A percentile compares a stretch with the other conserved stretches of the same genome.
Evolutionary conservation across 352 stramenopile genomes (phyloP).

Genomic region (Phytophthora idaei): DNA sequence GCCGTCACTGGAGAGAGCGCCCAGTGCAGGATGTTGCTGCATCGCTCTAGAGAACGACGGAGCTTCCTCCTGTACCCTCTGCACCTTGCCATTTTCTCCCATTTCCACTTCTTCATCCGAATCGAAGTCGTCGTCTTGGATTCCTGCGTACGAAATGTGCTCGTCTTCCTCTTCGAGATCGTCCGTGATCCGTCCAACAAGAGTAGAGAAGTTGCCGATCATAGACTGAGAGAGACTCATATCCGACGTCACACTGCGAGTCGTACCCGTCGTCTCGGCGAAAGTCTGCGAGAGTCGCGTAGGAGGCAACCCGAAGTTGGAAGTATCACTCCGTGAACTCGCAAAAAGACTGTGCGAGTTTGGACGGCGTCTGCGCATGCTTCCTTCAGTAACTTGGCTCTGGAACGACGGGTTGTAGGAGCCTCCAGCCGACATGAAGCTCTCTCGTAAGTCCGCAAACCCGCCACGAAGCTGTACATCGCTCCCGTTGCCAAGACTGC

Average conservation of each 20-base stretch:
- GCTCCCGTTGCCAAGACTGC: constrained; percentile 17
- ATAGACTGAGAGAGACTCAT: constrained; percentile 78
- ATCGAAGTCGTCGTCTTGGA: constrained; percentile 42
- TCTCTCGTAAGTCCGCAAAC: constrained; percentile 44
- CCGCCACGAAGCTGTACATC: constrained; percentile 36
- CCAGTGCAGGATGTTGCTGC: constrained; percentile 24
- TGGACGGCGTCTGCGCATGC: constrained; percentile 25
- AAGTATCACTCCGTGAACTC: constrained; percentile 38
- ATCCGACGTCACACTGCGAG: constrained; percentile 53
- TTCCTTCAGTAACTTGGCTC: constrained; percentile 14
- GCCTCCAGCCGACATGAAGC: constrained; percentile 38
- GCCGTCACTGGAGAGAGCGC: constrained; percentile 38
- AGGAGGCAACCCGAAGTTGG: constrained; percentile 45
- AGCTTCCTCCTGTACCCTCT: constrained; percentile 19
- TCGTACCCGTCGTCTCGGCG: constrained; percentile 33
- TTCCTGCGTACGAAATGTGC: constrained; percentile 41
- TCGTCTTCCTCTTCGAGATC: constrained; percentile 62
- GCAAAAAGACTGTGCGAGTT: constrained; percentile 36
- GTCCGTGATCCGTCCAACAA: constrained; percentile 67
- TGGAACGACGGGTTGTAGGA: constrained; percentile 25
- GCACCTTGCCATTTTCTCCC: constrained; percentile 15
- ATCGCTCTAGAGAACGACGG: constrained; percentile 23
- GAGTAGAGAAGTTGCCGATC: constrained; percentile 73
- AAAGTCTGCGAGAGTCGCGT: constrained; percentile 55
- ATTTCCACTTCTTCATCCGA: constrained; percentile 38